Evolutionary conservation across 169 alveolate genomes (phyloP), one percentile per base, ranked within the genome.

Genomic region (Plasmodium vivax): DNA sequence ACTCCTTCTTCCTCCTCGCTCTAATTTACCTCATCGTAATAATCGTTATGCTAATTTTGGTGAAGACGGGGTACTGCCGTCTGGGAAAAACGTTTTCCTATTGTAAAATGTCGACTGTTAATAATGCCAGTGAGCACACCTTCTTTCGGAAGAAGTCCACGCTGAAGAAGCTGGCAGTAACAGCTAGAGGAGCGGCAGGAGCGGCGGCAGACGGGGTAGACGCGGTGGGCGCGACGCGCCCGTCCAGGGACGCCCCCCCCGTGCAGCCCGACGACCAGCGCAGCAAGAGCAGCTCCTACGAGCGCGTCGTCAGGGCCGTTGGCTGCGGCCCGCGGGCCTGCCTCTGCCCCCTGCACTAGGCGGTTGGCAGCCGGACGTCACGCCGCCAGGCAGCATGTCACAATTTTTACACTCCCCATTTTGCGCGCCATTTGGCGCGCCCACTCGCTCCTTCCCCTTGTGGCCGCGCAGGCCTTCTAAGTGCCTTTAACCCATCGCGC

Each of bases 301-400:
- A 73, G 14, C n/a, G 47, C 38, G 30, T n/a, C 12, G 0, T 34
- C 12, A 38, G 10, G 7, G 82, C 16, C 9, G 10, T 73, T 6
- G 47, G 68, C 23, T 8, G 9, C 47, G 1, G 23, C 12, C 34
- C 43, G 6, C 19, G n/a, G 43, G 1, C 12, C 6, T 87, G 93
- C 34, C 62, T 87, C 16, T 87, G 93, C 23, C 93, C 93, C 79
- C 19, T 87, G 27, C 93, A 87, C 32, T 87, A 84, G 58, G 32
- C 9, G 74, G 32, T 8, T 0, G 8, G 38, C n/a, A 68, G 7
- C 12, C 27, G 27, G 27, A 3, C 27, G n/a, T 0, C 27, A 12
- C 27, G n/a, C 14, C 72, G 14, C 0, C 7, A 68, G 1, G 27
- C 14, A 19, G 1, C 7, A 23, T 1, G 36, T 68, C 34, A 23